These are phyloP conservation scores for Candida palmyrensis DNA, from an alignment of 805 yeast species.

Conservation along the genomic window DNA sequence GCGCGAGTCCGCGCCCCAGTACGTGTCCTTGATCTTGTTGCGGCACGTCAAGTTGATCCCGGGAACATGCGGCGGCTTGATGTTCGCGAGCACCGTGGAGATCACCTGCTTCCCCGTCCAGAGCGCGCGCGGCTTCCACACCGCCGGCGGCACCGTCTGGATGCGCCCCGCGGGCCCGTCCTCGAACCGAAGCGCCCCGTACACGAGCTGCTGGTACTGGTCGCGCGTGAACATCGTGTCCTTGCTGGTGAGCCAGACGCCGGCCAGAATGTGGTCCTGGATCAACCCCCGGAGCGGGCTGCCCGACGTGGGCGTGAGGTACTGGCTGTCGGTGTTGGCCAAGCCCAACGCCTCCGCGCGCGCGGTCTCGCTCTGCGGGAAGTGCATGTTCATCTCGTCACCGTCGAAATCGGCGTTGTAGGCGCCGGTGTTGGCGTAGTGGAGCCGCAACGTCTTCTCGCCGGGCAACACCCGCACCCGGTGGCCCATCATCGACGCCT, in stretches of 20 bases:
- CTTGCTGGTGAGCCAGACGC: constrained; percentile 95
- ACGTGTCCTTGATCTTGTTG: constrained; percentile 89
- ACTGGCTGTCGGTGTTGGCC: constrained; percentile 97
- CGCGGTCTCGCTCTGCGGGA: constrained; percentile 97
- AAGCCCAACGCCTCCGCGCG: constrained; percentile 91
- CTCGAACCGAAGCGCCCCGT: constrained; percentile 94
- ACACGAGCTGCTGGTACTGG: constrained; percentile 86
- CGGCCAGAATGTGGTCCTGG: constrained; percentile 98
- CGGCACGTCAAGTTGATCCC: constrained; percentile 81
- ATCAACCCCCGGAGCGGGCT: constrained; percentile 97
- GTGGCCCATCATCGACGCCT: constrained; percentile 99
- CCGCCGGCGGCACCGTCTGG: constrained; percentile 82
- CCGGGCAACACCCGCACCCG: constrained; percentile 95
- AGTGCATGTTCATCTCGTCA: constrained; percentile 99
- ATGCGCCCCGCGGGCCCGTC: constrained; percentile 82
- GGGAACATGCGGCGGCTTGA: constrained; percentile 82
- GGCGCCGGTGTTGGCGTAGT: constrained; percentile 98
- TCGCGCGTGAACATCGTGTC: constrained; percentile 90
- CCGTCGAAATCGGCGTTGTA: constrained; percentile 99
- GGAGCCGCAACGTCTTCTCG: constrained; percentile 92
- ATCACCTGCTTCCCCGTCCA: constrained; percentile 99
- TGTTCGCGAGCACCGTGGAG: constrained; percentile 83
- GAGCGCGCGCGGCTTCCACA: constrained; percentile 78
- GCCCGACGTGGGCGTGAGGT: constrained; percentile 97
- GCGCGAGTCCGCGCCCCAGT: constrained; percentile 82